Evolutionary conservation across 345 rosid genomes (phyloP).

Genomic region (Anacardium occidentale): DNA sequence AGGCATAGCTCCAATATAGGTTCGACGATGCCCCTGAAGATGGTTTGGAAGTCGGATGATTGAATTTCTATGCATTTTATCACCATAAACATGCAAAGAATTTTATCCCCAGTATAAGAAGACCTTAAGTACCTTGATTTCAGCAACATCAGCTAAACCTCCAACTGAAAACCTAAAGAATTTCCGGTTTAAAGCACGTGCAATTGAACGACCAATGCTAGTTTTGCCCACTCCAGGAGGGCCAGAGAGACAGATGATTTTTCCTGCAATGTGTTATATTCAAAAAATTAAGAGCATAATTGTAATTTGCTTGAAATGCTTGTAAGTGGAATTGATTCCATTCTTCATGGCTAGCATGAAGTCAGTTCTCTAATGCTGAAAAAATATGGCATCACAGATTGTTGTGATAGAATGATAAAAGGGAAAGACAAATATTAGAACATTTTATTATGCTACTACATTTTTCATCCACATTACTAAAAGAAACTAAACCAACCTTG

Average conservation of each 20-base stretch:
- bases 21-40: conserved; percentile 94
- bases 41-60: conserved; percentile 25
- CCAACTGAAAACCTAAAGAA: conserved; percentile 98
- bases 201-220: conserved; percentile 97
- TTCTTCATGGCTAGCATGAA: not conserved
- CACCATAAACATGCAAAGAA: not conserved
- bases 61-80: not conserved
- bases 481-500: conserved; percentile 60
- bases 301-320: not conserved
- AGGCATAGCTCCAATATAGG: conserved; percentile 99
- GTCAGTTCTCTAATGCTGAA: not conserved
- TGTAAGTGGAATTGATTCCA: not conserved
- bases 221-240: conserved; percentile 99
- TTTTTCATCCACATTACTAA: not conserved
- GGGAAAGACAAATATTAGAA: not conserved
- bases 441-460: not conserved
- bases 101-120: conserved; percentile 11
- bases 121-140: conserved; percentile 74
- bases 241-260: conserved; percentile 96
- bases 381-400: not conserved
- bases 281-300: not conserved
- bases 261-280: conserved; percentile 49
- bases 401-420: not conserved
- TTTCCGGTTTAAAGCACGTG: conserved; percentile 90
- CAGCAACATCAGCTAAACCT: conserved; percentile 97